Conservation (phyloP, 495 filamentous ascomycete species). For the Podospora appendiculata region DNA sequence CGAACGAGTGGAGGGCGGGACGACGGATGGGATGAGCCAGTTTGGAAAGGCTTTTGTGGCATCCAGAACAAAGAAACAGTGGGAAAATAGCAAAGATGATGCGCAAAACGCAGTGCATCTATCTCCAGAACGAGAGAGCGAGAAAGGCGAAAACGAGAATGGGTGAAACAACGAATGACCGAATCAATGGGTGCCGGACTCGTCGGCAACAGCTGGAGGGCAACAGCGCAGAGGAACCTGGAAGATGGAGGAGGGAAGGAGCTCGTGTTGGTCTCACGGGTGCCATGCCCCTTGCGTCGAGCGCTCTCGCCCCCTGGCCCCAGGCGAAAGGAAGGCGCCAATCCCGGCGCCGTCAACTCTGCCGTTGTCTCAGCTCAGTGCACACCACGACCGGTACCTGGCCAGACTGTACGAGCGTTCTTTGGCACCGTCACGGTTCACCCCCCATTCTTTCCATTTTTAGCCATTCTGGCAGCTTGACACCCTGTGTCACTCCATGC, state of each 20-base stretch:
- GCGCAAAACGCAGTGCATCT: too few species aligned
- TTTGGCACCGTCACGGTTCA: neutral
- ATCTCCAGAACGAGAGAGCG: too few species aligned
- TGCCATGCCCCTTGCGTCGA: neutral
- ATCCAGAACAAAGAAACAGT: too few species aligned
- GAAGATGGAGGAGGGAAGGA: neutral
- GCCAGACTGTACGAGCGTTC: neutral
- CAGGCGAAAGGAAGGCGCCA: constrained; percentile 4
- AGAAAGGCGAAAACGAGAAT: too few species aligned
- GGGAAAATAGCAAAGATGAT: too few species aligned
- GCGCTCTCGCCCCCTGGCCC: neutral
- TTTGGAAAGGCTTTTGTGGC: too few species aligned
- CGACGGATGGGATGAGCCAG: too few species aligned
- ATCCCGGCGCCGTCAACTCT: constrained; percentile 4
- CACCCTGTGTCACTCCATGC: too few species aligned
- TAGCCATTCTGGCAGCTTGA: neutral
- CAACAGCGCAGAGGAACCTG: neutral
- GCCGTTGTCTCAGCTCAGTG: constrained; percentile 16
- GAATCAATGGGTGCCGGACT: too few species aligned
- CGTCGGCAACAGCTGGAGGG: neutral
- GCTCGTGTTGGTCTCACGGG: constrained; percentile 5
- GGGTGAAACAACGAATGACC: too few species aligned
- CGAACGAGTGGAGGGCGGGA: too few species aligned
- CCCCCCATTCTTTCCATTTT: neutral
- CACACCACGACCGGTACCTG: neutral